phyloP scores from a whole-genome alignment of 768 basidiomycete genomes.

The Auriscalpium vulgare region DNA sequence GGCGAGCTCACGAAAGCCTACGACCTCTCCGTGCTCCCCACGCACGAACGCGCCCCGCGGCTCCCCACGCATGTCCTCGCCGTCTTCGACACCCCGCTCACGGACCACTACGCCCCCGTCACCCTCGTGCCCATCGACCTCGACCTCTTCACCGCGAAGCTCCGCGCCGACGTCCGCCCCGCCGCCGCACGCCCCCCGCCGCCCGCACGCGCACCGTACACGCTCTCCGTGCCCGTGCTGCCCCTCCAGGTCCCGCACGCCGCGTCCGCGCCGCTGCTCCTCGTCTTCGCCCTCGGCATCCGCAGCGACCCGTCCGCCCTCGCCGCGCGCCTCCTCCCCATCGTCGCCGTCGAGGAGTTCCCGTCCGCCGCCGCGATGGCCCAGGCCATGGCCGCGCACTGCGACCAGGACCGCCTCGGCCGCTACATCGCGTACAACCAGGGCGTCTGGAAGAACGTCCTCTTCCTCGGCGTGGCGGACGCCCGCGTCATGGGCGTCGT shows the following conservation, averaged over 20 bases:
- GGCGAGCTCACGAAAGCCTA: slow-evolving; percentile 5
- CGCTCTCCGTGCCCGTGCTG: slow-evolving; percentile 2
- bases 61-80: slow-evolving; percentile 11
- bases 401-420: slow-evolving; percentile 23
- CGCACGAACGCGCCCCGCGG: background rate
- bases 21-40: slow-evolving; percentile 7
- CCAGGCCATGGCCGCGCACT: slow-evolving; percentile 5
- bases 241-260: slow-evolving; percentile 9
- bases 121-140: slow-evolving; percentile 6
- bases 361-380: slow-evolving; percentile 20
- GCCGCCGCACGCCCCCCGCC: background rate
- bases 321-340: slow-evolving; percentile 7
- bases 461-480: slow-evolving; percentile 45
- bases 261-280: slow-evolving; percentile 5
- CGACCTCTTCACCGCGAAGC: background rate
- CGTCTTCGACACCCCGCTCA: slow-evolving; percentile 2
- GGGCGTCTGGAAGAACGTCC: slow-evolving; percentile 61
- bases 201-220: background rate
- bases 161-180: slow-evolving; percentile 3
- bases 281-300: slow-evolving; percentile 6
- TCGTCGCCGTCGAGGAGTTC: slow-evolving; percentile 11
- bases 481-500: slow-evolving; percentile 37
- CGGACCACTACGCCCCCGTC: background rate
- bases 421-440: slow-evolving; percentile 35
- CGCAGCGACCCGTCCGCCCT: slow-evolving; percentile 8